Evolutionary conservation across 208 protist species (phyloP).

Genomic region (Trypanosoma lewisi): DNA sequence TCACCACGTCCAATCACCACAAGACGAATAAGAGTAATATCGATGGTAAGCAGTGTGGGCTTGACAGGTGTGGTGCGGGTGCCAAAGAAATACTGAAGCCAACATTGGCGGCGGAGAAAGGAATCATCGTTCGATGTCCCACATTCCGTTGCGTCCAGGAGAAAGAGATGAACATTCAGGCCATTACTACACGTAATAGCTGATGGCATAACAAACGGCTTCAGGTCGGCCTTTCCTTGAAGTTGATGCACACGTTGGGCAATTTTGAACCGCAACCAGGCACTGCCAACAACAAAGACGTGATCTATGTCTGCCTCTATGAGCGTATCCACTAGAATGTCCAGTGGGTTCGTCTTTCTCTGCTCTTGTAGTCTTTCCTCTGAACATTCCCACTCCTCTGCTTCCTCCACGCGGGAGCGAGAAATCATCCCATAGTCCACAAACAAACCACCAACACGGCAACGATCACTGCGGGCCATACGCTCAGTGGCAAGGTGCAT

Average conservation of each 20-base stretch:
- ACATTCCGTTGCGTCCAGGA: slow-evolving; percentile 43
- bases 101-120: slow-evolving; percentile 32
- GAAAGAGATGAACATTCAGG: slow-evolving; percentile 40
- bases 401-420: slow-evolving; percentile 22
- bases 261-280: slow-evolving; percentile 67
- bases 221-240: slow-evolving; percentile 20
- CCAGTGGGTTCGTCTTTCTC: slow-evolving; percentile 37
- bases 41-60: slow-evolving; percentile 41
- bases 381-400: slow-evolving; percentile 36
- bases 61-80: slow-evolving; percentile 38
- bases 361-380: slow-evolving; percentile 20
- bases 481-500: slow-evolving; percentile 32
- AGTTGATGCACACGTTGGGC: slow-evolving; percentile 49
- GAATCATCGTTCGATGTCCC: slow-evolving; percentile 4
- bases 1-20: slow-evolving; percentile 42
- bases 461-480: slow-evolving; percentile 56
- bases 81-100: slow-evolving; percentile 74
- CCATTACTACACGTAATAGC: slow-evolving; percentile 31
- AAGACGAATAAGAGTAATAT: slow-evolving; percentile 36
- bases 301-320: slow-evolving; percentile 54
- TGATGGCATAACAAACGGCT: slow-evolving; percentile 20
- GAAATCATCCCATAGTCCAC: slow-evolving; percentile 61
- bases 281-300: slow-evolving; percentile 61
- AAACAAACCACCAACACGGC: slow-evolving; percentile 68
- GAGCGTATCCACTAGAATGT: slow-evolving; percentile 56